phyloP scores from a whole-genome alignment of 805 yeast genomes.

The Cyberlindnera euphorbiae region DNA sequence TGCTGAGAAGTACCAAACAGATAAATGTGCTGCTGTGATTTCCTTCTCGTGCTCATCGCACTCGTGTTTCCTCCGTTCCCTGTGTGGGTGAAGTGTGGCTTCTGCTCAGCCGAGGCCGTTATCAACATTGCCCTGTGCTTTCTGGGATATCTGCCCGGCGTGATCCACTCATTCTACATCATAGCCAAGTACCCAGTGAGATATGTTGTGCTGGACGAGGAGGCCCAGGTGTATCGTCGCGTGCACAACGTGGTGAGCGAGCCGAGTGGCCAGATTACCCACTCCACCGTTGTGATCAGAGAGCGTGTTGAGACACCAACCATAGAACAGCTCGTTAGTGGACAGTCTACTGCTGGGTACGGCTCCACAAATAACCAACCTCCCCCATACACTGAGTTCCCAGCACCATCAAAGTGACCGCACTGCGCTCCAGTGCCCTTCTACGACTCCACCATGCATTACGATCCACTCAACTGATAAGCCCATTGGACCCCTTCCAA shows the following conservation, averaged over 20 bases:
- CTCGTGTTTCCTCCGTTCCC: constrained; percentile 77
- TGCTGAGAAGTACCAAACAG: too few species aligned
- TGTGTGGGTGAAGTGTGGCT: constrained; percentile 67
- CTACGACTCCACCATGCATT: too few species aligned
- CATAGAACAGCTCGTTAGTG: constrained; percentile 7
- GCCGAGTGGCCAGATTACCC: too few species aligned
- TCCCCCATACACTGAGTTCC: constrained; percentile 18
- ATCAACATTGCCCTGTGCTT: constrained; percentile 68
- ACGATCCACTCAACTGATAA: too few species aligned
- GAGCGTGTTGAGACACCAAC: constrained; percentile 13
- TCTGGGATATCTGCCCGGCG: constrained; percentile 73
- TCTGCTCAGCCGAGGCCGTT: constrained; percentile 62
- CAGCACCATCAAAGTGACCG: constrained; percentile 1
- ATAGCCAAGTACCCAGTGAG: constrained; percentile 63
- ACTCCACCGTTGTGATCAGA: constrained; percentile 6
- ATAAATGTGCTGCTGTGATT: constrained; percentile 39
- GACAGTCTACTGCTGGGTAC: constrained; percentile 5
- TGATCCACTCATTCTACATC: constrained; percentile 73
- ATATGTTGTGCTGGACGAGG: constrained; percentile 26
- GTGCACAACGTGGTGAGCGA: background rate
- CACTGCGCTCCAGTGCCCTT: too few species aligned
- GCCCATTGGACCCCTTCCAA: too few species aligned
- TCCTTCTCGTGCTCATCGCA: constrained; percentile 63
- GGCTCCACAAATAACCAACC: constrained; percentile 15
- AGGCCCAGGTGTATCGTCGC: constrained; percentile 18